phyloP scores from a whole-genome alignment of 2,329 filamentous ascomycete species.

The Xylariomycetidae sp. region DNA sequence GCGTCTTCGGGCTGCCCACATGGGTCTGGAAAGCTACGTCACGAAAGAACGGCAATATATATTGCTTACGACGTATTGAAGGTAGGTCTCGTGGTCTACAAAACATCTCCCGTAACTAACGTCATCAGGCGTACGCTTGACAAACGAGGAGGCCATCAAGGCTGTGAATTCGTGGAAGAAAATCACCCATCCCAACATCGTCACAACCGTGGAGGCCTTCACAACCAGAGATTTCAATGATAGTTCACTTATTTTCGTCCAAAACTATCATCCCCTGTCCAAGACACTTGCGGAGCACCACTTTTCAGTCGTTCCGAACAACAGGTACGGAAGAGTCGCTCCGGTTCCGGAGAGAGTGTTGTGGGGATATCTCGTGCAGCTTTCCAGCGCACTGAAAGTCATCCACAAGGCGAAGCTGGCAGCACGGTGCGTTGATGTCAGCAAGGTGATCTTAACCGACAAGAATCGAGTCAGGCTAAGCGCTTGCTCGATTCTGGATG shows the following conservation, averaged over 20 bases:
- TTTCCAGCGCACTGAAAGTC: constrained; percentile 78
- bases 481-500: constrained; percentile 83
- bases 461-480: constrained; percentile 86
- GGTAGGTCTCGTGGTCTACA: constrained; percentile 35
- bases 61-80: constrained; percentile 80
- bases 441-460: constrained; percentile 83
- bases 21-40: constrained; percentile 96
- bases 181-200: constrained; percentile 73
- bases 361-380: constrained; percentile 90
- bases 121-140: constrained; percentile 67
- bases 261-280: constrained; percentile 85
- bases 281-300: constrained; percentile 86
- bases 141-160: constrained; percentile 82
- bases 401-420: constrained; percentile 80
- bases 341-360: constrained; percentile 65
- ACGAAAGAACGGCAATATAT: constrained; percentile 81
- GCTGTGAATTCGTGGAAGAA: constrained; percentile 86
- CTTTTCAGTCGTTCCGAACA: constrained; percentile 45
- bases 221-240: constrained; percentile 91
- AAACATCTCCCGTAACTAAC: constrained; percentile 6
- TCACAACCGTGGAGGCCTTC: constrained; percentile 85
- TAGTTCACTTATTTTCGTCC: constrained; percentile 89
- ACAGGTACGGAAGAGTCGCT: constrained; percentile 38
- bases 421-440: constrained; percentile 77
- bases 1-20: constrained; percentile 78